A percentile compares a stretch with the other conserved stretches of the same genome.
phyloP scores from a whole-genome alignment of 352 stramenopile species.

The Pythium oligandrum region DNA sequence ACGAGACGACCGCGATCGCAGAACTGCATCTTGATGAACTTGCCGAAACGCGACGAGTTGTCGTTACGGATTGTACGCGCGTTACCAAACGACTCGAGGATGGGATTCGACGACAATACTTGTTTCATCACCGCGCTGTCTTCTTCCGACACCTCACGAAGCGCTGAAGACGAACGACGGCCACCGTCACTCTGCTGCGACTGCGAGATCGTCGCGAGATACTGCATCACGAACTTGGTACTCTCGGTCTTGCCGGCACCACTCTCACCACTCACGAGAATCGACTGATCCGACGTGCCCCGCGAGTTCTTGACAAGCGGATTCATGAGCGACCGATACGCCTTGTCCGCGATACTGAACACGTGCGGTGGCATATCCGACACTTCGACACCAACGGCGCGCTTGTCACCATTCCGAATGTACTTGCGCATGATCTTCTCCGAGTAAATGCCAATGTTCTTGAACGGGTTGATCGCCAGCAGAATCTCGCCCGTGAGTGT shows the following conservation, averaged over 20 bases:
- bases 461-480: conserved; percentile 87
- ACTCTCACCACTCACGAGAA: conserved; percentile 90
- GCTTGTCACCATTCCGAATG: conserved; percentile 79
- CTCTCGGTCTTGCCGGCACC: conserved; percentile 96
- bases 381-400: conserved; percentile 54
- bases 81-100: conserved; percentile 99
- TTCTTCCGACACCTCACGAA: conserved; percentile 14
- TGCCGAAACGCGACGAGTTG: conserved; percentile 96
- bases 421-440: conserved; percentile 87
- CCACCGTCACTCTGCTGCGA: neutral
- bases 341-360: conserved; percentile 88
- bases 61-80: conserved; percentile 96
- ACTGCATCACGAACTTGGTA: conserved; percentile 96
- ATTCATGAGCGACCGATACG: conserved; percentile 79
- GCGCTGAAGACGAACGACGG: too few relatives aligned
- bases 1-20: conserved; percentile 64
- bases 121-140: conserved; percentile 86
- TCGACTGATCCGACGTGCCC: conserved; percentile 80
- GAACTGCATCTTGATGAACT: conserved; percentile 98
- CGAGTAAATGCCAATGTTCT: conserved; percentile 82
- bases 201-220: conserved; percentile 89
- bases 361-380: conserved; percentile 86
- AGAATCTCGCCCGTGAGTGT: conserved; percentile 85
- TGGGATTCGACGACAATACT: conserved; percentile 96
- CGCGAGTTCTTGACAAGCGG: conserved; percentile 33